Base-by-base conservation (phyloP, 345 rosid genomes). In the Chamaenerion angustifolium region DNA sequence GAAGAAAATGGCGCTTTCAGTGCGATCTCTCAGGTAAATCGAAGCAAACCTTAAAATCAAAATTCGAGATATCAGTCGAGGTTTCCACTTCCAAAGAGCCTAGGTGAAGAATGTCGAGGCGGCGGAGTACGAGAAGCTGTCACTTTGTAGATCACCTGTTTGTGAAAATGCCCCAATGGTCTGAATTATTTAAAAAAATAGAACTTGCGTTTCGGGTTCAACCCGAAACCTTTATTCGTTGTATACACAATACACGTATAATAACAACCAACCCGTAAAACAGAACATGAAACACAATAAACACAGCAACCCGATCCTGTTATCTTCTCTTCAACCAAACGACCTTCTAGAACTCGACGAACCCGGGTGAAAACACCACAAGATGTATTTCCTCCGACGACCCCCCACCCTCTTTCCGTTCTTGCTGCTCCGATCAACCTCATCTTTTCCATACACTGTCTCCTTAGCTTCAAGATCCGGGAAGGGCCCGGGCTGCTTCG, bases 21-120 rank as follows among this genome's bases (percentile, higher is more conserved):
- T 42, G 83, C 82, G 45, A 84, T 88, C 14, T 64, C 81, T 10
- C 70, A 67, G 3, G 75, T 84, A 60, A 47, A 78, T 19, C 88
- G 95, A 14, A 48, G 62, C 12, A 75, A 65, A 51, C 31, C 27
- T 43, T 74, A 10, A n/a, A 56, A 41, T 19, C 74, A 1, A 68
- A 71, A 51, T 41, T 55, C 37, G 62, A 54, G 12, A 16, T 53
- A 27, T 57, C 56, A 51, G 44, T 43, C 57, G 74, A 66, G 56
- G 8, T 72, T 64, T 58, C 57, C 10, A 11, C 52, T 12, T 59
- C 67, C 2, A 15, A 48, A 49, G 66, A 46, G 66, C 14, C 67
- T 46, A 37, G 56, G 4, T n/a, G 40, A 3, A 4, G 10, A 18
- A 8, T 27, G 0, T 23, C 27, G 27, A 0, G 17, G 54, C 0